Conservation (phyloP, 208 protist genomes). For the Crithidia bombi region DNA sequence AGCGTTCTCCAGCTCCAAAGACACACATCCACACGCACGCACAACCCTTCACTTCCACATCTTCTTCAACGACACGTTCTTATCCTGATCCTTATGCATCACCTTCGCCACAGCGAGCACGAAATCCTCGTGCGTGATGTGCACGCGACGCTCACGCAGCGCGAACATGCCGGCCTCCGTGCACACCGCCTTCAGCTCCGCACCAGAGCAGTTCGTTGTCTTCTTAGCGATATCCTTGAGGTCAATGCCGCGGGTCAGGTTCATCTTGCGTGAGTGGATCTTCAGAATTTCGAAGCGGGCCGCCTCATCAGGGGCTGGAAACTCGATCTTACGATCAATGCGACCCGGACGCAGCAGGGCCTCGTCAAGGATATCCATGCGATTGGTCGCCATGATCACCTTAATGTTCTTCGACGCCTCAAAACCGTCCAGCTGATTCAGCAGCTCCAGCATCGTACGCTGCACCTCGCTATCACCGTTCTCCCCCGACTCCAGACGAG, state of each 20-base stretch:
- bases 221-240: slow-evolving; percentile 97
- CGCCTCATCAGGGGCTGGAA: slow-evolving; percentile 95
- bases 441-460: slow-evolving; percentile 99
- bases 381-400: slow-evolving; percentile 99
- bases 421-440: slow-evolving; percentile 99
- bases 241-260: slow-evolving; percentile 99
- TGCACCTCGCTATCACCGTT: slow-evolving; percentile 98
- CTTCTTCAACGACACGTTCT: slow-evolving; percentile 98
- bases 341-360: slow-evolving; percentile 99
- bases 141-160: slow-evolving; percentile 99
- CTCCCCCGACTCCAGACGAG: slow-evolving; percentile 89
- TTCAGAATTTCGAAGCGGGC: slow-evolving; percentile 98
- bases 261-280: slow-evolving; percentile 99
- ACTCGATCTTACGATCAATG: slow-evolving; percentile 99
- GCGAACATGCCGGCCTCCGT: slow-evolving; percentile 99
- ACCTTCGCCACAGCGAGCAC: slow-evolving; percentile 99
- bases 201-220: slow-evolving; percentile 97
- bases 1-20: neutral
- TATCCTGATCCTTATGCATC: slow-evolving; percentile 98
- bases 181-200: slow-evolving; percentile 98
- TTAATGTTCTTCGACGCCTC: slow-evolving; percentile 99
- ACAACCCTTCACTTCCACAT: slow-evolving; percentile 92
- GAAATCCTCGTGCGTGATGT: slow-evolving; percentile 99
- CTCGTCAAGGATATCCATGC: slow-evolving; percentile 99
- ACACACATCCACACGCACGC: neutral